Percentiles rank a stretch among this genome's conserved stretches.
Evolutionary conservation across 2,329 filamentous ascomycete genomes (phyloP).

Genomic region (Xylariaceae sp.): DNA sequence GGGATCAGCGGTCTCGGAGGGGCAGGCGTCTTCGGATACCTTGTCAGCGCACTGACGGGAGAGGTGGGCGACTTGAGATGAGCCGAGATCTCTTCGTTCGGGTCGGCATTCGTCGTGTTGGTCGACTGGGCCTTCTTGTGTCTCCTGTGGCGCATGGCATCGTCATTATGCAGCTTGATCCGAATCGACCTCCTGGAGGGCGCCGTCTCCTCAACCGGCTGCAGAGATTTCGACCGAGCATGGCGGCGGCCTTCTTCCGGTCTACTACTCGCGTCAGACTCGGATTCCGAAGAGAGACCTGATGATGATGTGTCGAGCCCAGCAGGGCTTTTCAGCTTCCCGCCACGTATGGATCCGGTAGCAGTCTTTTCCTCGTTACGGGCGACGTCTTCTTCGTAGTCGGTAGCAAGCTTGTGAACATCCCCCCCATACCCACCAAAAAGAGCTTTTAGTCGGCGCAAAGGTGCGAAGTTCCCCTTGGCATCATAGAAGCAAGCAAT

Average conservation of each 20-base stretch:
- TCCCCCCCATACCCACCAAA: constrained; percentile 42
- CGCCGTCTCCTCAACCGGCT: constrained; percentile 57
- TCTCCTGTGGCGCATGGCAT: constrained; percentile 67
- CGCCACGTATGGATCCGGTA: constrained; percentile 17
- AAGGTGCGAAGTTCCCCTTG: constrained; percentile 70
- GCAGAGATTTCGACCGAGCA: constrained; percentile 57
- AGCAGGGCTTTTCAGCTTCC: constrained; percentile 24
- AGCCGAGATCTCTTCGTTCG: constrained; percentile 55
- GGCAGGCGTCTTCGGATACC: constrained; percentile 83
- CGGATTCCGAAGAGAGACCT: constrained; percentile 65
- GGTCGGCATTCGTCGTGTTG: constrained; percentile 39
- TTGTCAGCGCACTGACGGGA: constrained; percentile 69
- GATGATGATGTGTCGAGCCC: constrained; percentile 47
- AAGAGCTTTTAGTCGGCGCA: constrained; percentile 65
- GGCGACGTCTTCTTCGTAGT: constrained; percentile 30
- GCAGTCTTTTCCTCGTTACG: constrained; percentile 29
- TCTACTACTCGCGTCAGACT: constrained; percentile 48
- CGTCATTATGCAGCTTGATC: constrained; percentile 80
- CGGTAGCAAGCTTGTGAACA: constrained; percentile 45
- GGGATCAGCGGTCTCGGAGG: constrained; percentile 89
- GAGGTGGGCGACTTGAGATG: constrained; percentile 93
- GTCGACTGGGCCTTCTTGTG: constrained; percentile 55
- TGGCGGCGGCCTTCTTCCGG: constrained; percentile 40
- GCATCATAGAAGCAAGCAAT: constrained; percentile 80
- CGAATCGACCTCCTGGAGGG: constrained; percentile 75